A percentile compares a stretch with the other conserved stretches of the same genome.
Conservation (phyloP, 2,329 filamentous ascomycete species). For the Amylocarpus encephaloides region DNA sequence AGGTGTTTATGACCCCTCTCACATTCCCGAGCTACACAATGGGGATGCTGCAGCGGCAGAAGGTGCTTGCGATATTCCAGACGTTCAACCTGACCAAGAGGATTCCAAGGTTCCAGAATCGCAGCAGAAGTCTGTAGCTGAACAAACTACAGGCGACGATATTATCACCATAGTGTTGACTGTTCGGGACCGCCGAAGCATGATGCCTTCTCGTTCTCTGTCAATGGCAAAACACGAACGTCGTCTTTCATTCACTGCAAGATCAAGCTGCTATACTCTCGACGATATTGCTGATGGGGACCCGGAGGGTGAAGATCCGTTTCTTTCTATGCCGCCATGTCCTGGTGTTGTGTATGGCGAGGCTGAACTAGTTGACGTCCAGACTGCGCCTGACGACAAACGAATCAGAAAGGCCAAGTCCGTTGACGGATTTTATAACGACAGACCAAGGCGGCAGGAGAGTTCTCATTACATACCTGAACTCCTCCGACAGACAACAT, state of each 20-base stretch:
- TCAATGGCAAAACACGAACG: neutral
- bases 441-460: constrained; percentile 5
- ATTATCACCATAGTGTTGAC: constrained; percentile 19
- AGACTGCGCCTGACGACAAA: constrained; percentile 14
- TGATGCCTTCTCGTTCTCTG: neutral
- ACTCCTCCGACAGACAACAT: constrained; percentile 14
- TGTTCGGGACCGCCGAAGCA: constrained; percentile 9
- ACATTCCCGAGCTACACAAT: neutral
- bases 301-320: constrained; percentile 12
- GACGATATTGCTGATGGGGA: constrained; percentile 9
- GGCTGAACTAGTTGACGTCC: constrained; percentile 29
- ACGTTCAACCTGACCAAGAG: neutral
- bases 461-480: neutral
- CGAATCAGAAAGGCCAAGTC: constrained; percentile 17
- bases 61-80: neutral
- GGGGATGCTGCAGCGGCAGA: neutral
- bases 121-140: neutral
- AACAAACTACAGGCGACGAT: constrained; percentile 5
- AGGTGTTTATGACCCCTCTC: neutral
- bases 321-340: constrained; percentile 13
- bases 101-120: neutral
- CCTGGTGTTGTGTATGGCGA: constrained; percentile 24
- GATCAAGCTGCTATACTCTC: neutral
- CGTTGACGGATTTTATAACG: constrained; percentile 14
- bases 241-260: constrained; percentile 4